Evolutionary conservation across 2,329 filamentous ascomycete species (phyloP).

Genomic region (Malbranchea cinnamomea): DNA sequence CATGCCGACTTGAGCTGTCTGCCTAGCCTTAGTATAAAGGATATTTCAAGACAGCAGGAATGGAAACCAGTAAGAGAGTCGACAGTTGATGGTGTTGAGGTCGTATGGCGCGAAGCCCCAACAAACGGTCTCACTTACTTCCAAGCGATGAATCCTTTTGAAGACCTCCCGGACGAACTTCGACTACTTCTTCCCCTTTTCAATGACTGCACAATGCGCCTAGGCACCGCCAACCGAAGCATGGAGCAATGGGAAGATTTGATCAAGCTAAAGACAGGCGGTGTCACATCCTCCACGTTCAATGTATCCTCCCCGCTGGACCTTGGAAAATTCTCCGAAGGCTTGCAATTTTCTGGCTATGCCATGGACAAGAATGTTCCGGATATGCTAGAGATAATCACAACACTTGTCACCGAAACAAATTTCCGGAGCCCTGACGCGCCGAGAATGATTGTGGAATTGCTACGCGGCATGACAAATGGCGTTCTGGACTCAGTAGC

Average conservation of each 20-base stretch:
- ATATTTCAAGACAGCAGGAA: constrained; percentile 71
- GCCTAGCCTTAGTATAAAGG: constrained; percentile 73
- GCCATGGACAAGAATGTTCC: constrained; percentile 81
- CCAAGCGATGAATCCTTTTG: constrained; percentile 67
- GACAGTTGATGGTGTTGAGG: constrained; percentile 46
- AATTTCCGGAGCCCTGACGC: constrained; percentile 77
- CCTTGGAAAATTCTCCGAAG: constrained; percentile 58
- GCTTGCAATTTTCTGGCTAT: constrained; percentile 70
- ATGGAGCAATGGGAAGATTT: constrained; percentile 94
- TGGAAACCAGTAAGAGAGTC: constrained; percentile 50
- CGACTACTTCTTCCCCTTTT: constrained; percentile 77
- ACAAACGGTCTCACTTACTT: constrained; percentile 97
- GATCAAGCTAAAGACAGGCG: constrained; percentile 92
- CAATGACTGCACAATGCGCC: constrained; percentile 79
- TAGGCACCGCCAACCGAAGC: constrained; percentile 72
- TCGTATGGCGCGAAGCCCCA: constrained; percentile 82
- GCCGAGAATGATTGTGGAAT: constrained; percentile 65
- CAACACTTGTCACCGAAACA: constrained; percentile 68
- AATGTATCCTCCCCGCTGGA: constrained; percentile 63
- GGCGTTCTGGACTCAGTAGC: constrained; percentile 86
- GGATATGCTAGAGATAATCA: constrained; percentile 76
- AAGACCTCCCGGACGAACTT: constrained; percentile 69
- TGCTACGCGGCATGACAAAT: constrained; percentile 74
- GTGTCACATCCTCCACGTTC: constrained; percentile 72
- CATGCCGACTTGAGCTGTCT: constrained; percentile 75